Evolutionary conservation across 345 rosid genomes (phyloP), one percentile per base, ranked within the genome.

Genomic region (Gossypium australe): DNA sequence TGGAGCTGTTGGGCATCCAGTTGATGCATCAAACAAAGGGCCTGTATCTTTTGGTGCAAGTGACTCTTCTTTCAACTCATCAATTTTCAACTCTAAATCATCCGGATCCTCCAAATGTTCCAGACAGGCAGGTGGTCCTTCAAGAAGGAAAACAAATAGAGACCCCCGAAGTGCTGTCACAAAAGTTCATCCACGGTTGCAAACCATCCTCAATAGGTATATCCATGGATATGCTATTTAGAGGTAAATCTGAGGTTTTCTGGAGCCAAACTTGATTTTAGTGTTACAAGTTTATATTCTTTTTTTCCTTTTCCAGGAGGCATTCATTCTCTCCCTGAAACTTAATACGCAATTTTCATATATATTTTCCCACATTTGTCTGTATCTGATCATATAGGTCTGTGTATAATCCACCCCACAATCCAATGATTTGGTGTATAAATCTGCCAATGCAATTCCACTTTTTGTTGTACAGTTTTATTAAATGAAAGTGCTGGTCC

Each of bases 1-100:
- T 56, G 97, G 89, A 73, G 94, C 87, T 45, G 88, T 90, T 60
- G 94, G 95, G 64, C 84, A 89, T 51, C 84, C 79, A 16, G 47
- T 75, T 8, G 87, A 83, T 64, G 53, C 78, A n/a, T 81, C 89
- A 57, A 78, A 69, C 41, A 87, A 83, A 78, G 86, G 75, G 22
- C 85, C 84, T 59, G 74, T 82, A 60, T 83, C 86, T 22, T 85
- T 85, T 74, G 84, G 83, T 49, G 71, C 72, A 14, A 34, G 80
- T 1, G 89, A 85, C 73, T 3, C 83, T 71, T 83, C 84, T 67
- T 82, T 81, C 3, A 72, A 84, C 68, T 81, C 86, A 6, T 78
- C 83, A 0, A 53, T 77, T n/a, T 86, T 79, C 77, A 62, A 72
- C 61, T 16, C 80, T 24, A 86, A 82, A 78, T 77, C 85, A 76